Evolutionary conservation across 495 filamentous ascomycete species (phyloP).

Genomic region (Cercophora samala): DNA sequence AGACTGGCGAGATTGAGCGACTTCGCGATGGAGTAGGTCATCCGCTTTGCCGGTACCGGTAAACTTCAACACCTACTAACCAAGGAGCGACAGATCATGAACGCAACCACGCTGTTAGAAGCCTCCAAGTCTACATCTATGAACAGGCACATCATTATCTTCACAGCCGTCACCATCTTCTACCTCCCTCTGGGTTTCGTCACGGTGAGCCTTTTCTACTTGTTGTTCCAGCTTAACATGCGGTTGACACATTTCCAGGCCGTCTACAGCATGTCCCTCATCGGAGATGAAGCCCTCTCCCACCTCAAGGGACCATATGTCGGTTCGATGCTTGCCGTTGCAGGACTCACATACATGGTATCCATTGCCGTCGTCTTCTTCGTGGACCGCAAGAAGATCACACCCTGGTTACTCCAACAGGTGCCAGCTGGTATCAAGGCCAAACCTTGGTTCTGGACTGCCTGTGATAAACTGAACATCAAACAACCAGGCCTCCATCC

Average conservation of each 20-base stretch:
- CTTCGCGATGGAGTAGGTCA: neutral
- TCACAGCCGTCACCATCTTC: neutral
- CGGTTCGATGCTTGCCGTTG: neutral
- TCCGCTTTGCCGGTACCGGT: neutral
- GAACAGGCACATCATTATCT: neutral
- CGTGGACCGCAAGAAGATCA: neutral
- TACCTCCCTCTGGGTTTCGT: neutral
- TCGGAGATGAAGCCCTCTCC: neutral
- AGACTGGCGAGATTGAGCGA: neutral
- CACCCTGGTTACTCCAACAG: neutral
- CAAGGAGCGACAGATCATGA: neutral
- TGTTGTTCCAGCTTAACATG: no score
- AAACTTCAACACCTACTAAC: no score
- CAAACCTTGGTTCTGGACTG: neutral
- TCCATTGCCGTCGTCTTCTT: neutral
- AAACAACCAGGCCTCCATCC: neutral
- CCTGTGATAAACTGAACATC: neutral
- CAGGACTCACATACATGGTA: neutral
- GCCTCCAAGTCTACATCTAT: neutral
- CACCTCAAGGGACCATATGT: neutral
- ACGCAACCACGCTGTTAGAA: neutral
- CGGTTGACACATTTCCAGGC: neutral
- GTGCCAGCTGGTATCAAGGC: neutral
- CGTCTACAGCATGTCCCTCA: neutral
- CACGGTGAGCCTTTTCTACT: neutral